Conservation (phyloP, 2,329 filamentous ascomycete species). For the Penicillium digitatum region DNA sequence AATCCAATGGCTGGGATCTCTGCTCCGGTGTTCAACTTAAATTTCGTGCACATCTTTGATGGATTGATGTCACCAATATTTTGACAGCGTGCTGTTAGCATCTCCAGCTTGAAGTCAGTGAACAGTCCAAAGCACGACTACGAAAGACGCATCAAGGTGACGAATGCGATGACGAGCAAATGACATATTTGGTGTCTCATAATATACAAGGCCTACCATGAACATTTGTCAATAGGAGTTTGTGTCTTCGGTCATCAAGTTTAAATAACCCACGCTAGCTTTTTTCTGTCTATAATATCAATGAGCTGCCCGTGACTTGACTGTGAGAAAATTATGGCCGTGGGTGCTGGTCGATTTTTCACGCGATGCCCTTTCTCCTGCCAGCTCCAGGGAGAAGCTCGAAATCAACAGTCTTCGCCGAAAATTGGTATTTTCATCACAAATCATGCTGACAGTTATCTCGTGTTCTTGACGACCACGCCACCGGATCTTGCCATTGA, state of each 20-base stretch:
- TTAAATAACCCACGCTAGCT: neutral
- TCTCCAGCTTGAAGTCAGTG: neutral
- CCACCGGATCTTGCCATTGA: neutral
- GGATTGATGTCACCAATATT: neutral
- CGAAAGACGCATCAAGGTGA: neutral
- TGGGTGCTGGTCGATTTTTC: neutral
- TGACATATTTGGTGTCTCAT: neutral
- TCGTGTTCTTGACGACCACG: neutral
- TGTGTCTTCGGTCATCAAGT: neutral
- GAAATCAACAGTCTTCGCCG: neutral
- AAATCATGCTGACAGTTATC: neutral
- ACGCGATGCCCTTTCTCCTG: neutral
- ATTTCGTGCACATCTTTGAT: constrained; percentile 31
- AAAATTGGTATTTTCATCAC: neutral
- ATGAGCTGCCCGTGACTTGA: neutral
- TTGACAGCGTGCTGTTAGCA: neutral
- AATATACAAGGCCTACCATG: neutral
- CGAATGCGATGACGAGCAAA: neutral
- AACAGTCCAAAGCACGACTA: too few species aligned
- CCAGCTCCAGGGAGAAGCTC: neutral
- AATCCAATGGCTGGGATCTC: constrained; percentile 50
- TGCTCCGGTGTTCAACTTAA: constrained; percentile 48
- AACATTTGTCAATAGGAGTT: neutral
- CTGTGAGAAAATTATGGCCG: neutral
- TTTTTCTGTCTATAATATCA: neutral